A percentile compares a stretch with the other conserved stretches of the same genome.
Evolutionary conservation across 1,139 yeast genomes (phyloP).

Genomic region (Schizosaccharomyces versatilis): DNA sequence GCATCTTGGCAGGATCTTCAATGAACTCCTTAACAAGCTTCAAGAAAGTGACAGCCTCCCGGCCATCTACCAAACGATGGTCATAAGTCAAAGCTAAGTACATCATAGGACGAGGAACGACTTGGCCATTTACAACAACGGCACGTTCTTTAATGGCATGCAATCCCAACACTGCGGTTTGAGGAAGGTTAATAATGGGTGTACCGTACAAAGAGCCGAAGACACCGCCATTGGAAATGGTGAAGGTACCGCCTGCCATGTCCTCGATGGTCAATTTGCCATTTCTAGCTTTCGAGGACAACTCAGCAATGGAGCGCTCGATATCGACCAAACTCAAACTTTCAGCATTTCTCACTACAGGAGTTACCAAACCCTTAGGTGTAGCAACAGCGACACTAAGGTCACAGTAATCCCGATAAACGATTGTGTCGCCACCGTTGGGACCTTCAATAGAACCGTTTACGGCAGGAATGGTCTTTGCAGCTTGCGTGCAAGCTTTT

Average conservation of each 20-base stretch:
- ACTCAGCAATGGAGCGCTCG: constrained; percentile 59
- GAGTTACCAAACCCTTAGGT: constrained; percentile 97
- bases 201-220: constrained; percentile 83
- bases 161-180: constrained; percentile 90
- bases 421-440: constrained; percentile 63
- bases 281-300: constrained; percentile 90
- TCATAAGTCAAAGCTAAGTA: constrained; percentile 95
- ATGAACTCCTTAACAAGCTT: constrained; percentile 88
- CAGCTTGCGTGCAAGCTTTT: constrained; percentile 79
- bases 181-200: constrained; percentile 95
- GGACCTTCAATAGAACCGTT: constrained; percentile 75
- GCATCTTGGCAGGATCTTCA: constrained; percentile 98
- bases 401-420: constrained; percentile 89
- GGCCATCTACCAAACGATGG: constrained; percentile 94
- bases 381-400: constrained; percentile 95
- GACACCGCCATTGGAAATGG: constrained; percentile 97
- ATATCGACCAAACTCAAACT: constrained; percentile 70
- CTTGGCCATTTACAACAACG: constrained; percentile 84
- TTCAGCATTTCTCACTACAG: constrained; percentile 94
- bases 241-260: constrained; percentile 98
- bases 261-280: constrained; percentile 91
- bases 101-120: constrained; percentile 98
- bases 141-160: constrained; percentile 98
- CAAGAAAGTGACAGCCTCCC: constrained; percentile 96
- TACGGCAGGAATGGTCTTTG: constrained; percentile 85